Evolutionary conservation across 306 rosid genomes (phyloP), one percentile per base, ranked within the genome.

Genomic region (Oemleria cerasiformis): DNA sequence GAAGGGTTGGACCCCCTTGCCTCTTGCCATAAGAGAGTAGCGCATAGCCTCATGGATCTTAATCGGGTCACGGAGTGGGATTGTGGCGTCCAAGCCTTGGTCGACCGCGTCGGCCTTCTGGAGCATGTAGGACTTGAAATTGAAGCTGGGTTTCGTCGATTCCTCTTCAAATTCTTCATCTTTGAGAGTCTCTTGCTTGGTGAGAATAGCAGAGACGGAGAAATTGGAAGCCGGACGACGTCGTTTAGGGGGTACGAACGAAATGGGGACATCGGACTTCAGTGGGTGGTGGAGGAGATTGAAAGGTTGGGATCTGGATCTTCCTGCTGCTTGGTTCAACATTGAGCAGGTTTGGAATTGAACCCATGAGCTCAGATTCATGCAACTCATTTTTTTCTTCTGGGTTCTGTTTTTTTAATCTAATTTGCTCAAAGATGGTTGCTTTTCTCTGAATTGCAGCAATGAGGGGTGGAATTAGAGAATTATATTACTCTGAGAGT

Each of bases 1-100:
- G 2, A 88, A n/a, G 0, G 97, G 97, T 0, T 92, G 84, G 43
- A 91, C 86, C 2, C 92, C 38, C 70, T 91, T 91, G 15, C 97
- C 97, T 8, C 96, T 88, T 34, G 96, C 97, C 1, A 88, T 83
- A 68, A 91, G 96, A 4, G 97, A 88, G 81, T 91, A 91, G 0
- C 96, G 81, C 91, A 86, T 91, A 8, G 92, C 91, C 44, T 86
- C 84, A 67, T 91, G 88, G 66, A 91, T 91, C 73, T 40, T 88
- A 4, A 19, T 69, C 2, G 97, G 97, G 6, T 91, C 86, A 2
- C 65, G 47, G 1, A 86, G n/a, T 8, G 76, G 45, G 62, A 91
- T 83, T 0, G 88, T 81, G 8, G 71, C 80, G 38, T 91, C 88
- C 10, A 91, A 66, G 43, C 90, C 97, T 50, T 76, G 65, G 81